phyloP scores from a whole-genome alignment of 352 stramenopile genomes.

The Pythium dissotocum region DNA sequence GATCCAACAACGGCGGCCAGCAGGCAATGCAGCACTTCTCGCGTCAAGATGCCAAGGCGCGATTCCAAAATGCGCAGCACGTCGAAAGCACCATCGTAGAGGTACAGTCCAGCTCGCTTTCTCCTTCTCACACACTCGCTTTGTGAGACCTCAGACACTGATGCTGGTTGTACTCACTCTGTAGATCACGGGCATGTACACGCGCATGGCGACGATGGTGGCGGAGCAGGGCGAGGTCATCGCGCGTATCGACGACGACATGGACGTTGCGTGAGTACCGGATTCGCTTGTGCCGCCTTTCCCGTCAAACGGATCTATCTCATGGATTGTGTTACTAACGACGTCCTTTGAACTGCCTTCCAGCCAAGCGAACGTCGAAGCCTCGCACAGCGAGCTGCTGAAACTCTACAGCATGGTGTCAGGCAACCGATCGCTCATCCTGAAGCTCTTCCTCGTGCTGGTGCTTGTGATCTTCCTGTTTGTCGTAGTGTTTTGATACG shows the following conservation, averaged over 20 bases:
- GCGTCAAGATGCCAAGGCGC: slow-evolving; percentile 70
- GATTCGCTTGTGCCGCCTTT: slow-evolving; percentile 17
- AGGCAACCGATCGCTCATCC: slow-evolving; percentile 77
- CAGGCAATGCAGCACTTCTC: slow-evolving; percentile 64
- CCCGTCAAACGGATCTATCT: not conserved
- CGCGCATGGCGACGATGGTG: slow-evolving; percentile 82
- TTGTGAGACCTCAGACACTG: not conserved
- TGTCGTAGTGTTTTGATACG: slow-evolving; percentile 68
- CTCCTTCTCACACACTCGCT: not conserved
- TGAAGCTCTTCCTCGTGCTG: slow-evolving; percentile 87
- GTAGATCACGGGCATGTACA: slow-evolving; percentile 88
- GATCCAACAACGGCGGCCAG: slow-evolving; percentile 27
- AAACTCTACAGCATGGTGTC: slow-evolving; percentile 86
- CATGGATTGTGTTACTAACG: not conserved
- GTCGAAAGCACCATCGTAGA: slow-evolving; percentile 86
- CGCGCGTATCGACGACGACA: slow-evolving; percentile 83
- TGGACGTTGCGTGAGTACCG: slow-evolving; percentile 79
- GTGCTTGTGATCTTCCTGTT: slow-evolving; percentile 86
- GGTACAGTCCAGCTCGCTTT: slow-evolving; percentile 29
- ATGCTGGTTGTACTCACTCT: not conserved
- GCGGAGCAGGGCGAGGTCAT: slow-evolving; percentile 81
- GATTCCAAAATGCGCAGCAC: slow-evolving; percentile 74
- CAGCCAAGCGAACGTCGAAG: slow-evolving; percentile 78
- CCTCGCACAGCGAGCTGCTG: slow-evolving; percentile 70
- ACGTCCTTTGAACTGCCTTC: not conserved